A percentile compares a stretch with the other conserved stretches of the same genome.
Conservation (phyloP, 2,329 filamentous ascomycete species). For the Dendrostoma leiphaemia region DNA sequence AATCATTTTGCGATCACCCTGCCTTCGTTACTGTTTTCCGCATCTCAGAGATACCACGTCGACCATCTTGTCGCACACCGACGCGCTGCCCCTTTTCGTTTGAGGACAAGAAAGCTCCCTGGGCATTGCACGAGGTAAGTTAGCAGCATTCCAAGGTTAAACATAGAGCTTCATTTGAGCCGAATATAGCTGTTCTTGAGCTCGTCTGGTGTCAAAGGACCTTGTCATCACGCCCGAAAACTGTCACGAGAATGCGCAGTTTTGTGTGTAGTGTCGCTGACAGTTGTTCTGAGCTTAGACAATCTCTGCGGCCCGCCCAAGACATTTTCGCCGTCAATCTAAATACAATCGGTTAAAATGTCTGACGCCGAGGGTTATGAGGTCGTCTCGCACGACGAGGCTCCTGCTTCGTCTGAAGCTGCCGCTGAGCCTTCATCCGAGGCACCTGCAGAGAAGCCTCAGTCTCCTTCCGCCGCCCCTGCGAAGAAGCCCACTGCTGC, state of each 20-base stretch:
- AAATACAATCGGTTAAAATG: conserved; percentile 24
- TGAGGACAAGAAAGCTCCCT: conserved; percentile 5
- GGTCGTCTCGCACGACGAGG: conserved; percentile 27
- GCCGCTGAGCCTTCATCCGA: conserved; percentile 16
- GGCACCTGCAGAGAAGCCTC: not conserved
- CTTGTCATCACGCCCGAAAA: not conserved
- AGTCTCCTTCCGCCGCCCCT: conserved; percentile 1
- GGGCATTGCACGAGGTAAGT: not conserved
- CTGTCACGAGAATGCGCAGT: too few species aligned
- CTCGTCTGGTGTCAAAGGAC: not conserved
- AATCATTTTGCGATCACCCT: not conserved
- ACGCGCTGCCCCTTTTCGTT: conserved; percentile 7
- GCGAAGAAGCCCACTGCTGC: conserved; percentile 14
- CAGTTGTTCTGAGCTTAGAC: conserved; percentile 1
- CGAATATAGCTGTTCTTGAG: not conserved
- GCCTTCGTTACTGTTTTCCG: not conserved
- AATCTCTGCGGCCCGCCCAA: not conserved
- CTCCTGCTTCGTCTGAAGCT: not conserved
- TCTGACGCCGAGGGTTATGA: conserved; percentile 32
- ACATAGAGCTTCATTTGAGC: not conserved
- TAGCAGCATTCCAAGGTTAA: not conserved
- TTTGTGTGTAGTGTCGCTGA: conserved; percentile 11
- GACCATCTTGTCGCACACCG: conserved; percentile 1
- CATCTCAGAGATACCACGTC: not conserved
- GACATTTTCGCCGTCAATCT: not conserved